Conservation (phyloP, 192 early-diverging fungal species). For the Linnemannia hyalina region DNA sequence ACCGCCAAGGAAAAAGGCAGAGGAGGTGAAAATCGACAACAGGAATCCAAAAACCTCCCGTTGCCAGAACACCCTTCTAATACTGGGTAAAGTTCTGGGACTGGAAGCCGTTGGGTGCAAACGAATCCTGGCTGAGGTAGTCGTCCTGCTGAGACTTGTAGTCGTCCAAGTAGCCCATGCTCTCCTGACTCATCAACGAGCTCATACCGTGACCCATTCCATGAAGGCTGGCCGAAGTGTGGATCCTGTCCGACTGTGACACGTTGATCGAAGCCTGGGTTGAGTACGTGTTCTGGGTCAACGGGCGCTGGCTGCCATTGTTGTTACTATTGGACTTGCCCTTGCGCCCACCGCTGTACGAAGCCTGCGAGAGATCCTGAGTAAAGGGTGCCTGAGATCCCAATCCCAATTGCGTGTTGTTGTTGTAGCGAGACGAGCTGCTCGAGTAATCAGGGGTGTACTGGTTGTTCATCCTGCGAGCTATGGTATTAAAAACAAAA, state of each 20-base stretch:
- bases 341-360: slow-evolving; percentile 64
- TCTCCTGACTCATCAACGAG: slow-evolving; percentile 68
- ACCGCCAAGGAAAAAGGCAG: not conserved
- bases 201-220: slow-evolving; percentile 44
- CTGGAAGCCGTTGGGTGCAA: slow-evolving; percentile 62
- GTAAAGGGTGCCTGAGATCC: slow-evolving; percentile 71
- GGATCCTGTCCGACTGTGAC: slow-evolving; percentile 69
- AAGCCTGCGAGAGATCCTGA: slow-evolving; percentile 71
- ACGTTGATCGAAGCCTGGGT: slow-evolving; percentile 69
- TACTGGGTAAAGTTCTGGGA: slow-evolving; percentile 71
- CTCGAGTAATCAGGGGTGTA: slow-evolving; percentile 64
- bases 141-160: slow-evolving; percentile 73
- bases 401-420: slow-evolving; percentile 63
- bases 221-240: slow-evolving; percentile 23
- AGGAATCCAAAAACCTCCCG: not conserved
- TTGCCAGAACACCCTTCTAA: slow-evolving; percentile 9
- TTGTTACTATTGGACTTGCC: slow-evolving; percentile 35
- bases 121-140: slow-evolving; percentile 70
- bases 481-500: slow-evolving; percentile 32
- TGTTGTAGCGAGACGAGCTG: slow-evolving; percentile 61
- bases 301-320: slow-evolving; percentile 39
- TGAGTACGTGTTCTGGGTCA: slow-evolving; percentile 70
- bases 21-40: not conserved
- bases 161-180: slow-evolving; percentile 63
- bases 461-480: slow-evolving; percentile 59